Evolutionary conservation across 1,284 basidiomycete species (phyloP), one percentile per base, ranked within the genome.

Genomic region (Cutaneotrichosporon sp.): DNA sequence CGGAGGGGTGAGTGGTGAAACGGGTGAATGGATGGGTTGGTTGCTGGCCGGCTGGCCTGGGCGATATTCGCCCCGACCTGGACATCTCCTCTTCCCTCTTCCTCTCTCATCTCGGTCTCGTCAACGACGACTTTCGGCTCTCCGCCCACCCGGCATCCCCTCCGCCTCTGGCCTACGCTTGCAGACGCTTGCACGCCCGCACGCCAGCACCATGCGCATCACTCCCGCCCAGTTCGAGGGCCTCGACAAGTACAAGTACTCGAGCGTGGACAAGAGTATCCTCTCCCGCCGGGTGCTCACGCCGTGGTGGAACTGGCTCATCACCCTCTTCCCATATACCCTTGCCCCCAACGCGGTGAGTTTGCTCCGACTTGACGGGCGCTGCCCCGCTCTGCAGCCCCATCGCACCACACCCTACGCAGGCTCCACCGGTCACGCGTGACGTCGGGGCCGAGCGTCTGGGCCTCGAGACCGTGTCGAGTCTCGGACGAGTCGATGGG

Each of bases 251-350:
- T 86, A 86, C 81, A 84, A 84, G 70, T 86, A 86, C 71, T 82
- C 81, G 36, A 82, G 81, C 14, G 77, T 82, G 22, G 85, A 86
- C 75, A 81, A 84, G 70, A 83, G 78, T 7, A 77, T 84, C 47
- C 73, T 74, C 25, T 71, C 69, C 18, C 69, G 72, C 56, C 67
- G 75, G 60, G 81, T 97, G 36, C 84, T 99, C 60, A 87, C 88
- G 56, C 93, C 92, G 1, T 98, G 90, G 81, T 99, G 95, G 95
- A 94, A 85, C 65, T 90, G 90, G 89, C 88, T 98, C 67, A 92
- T 98, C 54, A 91, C 87, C 16, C 83, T 94, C 36, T 97, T 95
- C 86, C 97, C 95, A 0, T 83, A 84, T 55, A 88, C 81, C 52
- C 83, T 98, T 22, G 95, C 97, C 0, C 97, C 97, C 4, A 99